These are phyloP conservation scores for Oryza nivara DNA, from an alignment of 176 grass and related monocot species.

Conservation along the genomic window DNA sequence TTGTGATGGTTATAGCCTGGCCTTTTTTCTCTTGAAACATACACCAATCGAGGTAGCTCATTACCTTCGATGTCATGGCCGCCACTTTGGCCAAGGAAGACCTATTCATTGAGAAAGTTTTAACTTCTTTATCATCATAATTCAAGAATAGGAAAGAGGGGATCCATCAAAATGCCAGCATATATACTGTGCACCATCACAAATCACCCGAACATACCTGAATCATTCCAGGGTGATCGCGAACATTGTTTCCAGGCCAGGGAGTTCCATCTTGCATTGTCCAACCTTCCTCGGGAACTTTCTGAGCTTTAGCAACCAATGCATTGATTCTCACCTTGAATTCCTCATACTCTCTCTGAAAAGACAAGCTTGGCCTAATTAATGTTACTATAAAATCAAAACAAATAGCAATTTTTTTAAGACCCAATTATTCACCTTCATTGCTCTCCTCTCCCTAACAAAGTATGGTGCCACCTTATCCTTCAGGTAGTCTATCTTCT, in stretches of 20 bases:
- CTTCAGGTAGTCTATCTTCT: not conserved
- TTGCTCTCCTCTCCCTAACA: constrained; percentile 4
- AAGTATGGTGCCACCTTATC: constrained; percentile 5
- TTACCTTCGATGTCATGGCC: not conserved
- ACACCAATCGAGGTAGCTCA: not conserved
- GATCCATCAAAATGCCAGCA: not conserved
- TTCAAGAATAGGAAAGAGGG: not conserved
- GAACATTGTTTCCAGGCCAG: constrained; percentile 3
- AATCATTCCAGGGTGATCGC: constrained; percentile 1
- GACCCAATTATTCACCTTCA: not conserved
- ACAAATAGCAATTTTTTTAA: not conserved
- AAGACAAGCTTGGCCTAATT: not conserved
- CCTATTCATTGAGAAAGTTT: not conserved
- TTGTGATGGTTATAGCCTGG: constrained; percentile 1
- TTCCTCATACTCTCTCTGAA: constrained; percentile 4
- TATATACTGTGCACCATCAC: not conserved
- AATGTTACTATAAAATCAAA: not conserved
- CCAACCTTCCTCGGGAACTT: constrained; percentile 1
- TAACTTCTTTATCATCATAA: not conserved
- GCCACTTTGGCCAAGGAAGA: not conserved
- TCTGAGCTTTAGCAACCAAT: constrained; percentile 1
- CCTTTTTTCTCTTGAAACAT: constrained; percentile 1
- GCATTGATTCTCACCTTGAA: not conserved
- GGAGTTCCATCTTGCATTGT: not conserved
- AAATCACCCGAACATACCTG: not conserved